Conservation (phyloP, 2,329 filamentous ascomycete genomes). For the Dactylellina haptotyla region DNA sequence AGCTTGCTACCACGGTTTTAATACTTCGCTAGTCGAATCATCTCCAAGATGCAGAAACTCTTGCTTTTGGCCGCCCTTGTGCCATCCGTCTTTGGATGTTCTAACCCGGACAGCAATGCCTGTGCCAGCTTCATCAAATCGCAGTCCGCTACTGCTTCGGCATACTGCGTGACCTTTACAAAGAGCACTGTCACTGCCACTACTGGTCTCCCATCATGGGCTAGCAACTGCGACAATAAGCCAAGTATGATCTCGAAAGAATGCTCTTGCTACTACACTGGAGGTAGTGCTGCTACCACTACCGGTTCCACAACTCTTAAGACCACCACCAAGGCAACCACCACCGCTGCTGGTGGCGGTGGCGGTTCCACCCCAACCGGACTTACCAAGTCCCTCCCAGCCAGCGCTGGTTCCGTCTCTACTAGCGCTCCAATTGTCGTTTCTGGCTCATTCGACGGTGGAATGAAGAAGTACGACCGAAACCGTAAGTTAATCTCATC, state of each 20-base stretch:
- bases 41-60: slow-evolving; percentile 44
- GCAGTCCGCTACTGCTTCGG: slow-evolving; percentile 31
- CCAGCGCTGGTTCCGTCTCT: slow-evolving; percentile 56
- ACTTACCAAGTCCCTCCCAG: slow-evolving; percentile 49
- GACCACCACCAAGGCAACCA: slow-evolving; percentile 48
- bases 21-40: not conserved
- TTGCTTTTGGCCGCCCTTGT: slow-evolving; percentile 55
- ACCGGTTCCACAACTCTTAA: slow-evolving; percentile 57
- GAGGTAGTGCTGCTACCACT: slow-evolving; percentile 26
- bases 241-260: slow-evolving; percentile 60
- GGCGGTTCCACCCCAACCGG: slow-evolving; percentile 38
- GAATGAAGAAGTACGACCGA: slow-evolving; percentile 65
- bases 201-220: slow-evolving; percentile 54
- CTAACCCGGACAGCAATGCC: slow-evolving; percentile 58
- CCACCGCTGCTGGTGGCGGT: slow-evolving; percentile 28
- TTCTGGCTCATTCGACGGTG: slow-evolving; percentile 63
- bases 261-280: slow-evolving; percentile 59
- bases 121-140: slow-evolving; percentile 60
- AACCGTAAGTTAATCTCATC: too few species aligned
- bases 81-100: slow-evolving; percentile 58
- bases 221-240: slow-evolving; percentile 58
- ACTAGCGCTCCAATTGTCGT: slow-evolving; percentile 62
- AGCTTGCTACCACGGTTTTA: not conserved
- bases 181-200: slow-evolving; percentile 56
- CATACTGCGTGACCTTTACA: slow-evolving; percentile 51